Percentiles rank a stretch among this genome's conserved stretches.
Evolutionary conservation across 805 yeast species (phyloP).

Genomic region (Starmerella etchellsii): DNA sequence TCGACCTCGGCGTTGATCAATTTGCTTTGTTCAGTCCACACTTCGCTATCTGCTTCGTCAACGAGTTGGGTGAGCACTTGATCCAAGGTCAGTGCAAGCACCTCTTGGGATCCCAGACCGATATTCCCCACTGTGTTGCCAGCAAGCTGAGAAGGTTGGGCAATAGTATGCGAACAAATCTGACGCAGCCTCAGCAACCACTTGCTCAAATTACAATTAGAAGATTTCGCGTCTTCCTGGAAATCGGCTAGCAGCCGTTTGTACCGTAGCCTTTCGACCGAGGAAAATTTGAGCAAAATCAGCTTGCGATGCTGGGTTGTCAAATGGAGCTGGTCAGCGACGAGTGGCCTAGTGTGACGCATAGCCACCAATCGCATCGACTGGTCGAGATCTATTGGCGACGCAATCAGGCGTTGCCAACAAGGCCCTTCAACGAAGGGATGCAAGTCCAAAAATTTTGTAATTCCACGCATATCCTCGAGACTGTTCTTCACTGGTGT

Average conservation of each 20-base stretch:
- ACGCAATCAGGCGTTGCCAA: constrained; percentile 32
- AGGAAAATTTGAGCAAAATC: constrained; percentile 60
- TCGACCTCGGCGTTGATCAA: constrained; percentile 34
- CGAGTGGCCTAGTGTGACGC: constrained; percentile 78
- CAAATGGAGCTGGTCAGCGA: constrained; percentile 56
- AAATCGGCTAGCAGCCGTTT: constrained; percentile 51
- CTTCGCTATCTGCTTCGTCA: constrained; percentile 39
- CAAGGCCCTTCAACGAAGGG: constrained; percentile 46
- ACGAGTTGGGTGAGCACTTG: constrained; percentile 58
- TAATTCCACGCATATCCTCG: constrained; percentile 55
- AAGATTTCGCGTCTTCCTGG: constrained; percentile 35
- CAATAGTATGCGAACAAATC: constrained; percentile 64
- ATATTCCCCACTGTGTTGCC: not conserved
- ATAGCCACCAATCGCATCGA: constrained; percentile 47
- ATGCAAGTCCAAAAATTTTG: constrained; percentile 49
- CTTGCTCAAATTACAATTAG: constrained; percentile 31
- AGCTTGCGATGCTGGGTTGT: constrained; percentile 69
- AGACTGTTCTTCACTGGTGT: constrained; percentile 68
- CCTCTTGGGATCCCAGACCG: constrained; percentile 2
- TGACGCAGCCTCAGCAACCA: constrained; percentile 66
- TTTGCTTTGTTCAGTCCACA: constrained; percentile 8
- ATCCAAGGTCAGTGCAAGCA: constrained; percentile 40
- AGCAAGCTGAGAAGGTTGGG: not conserved
- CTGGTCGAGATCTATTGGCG: constrained; percentile 34
- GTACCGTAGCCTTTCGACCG: constrained; percentile 77